Conservation (phyloP, 768 basidiomycete genomes). For the Tulasnella sp. region DNA sequence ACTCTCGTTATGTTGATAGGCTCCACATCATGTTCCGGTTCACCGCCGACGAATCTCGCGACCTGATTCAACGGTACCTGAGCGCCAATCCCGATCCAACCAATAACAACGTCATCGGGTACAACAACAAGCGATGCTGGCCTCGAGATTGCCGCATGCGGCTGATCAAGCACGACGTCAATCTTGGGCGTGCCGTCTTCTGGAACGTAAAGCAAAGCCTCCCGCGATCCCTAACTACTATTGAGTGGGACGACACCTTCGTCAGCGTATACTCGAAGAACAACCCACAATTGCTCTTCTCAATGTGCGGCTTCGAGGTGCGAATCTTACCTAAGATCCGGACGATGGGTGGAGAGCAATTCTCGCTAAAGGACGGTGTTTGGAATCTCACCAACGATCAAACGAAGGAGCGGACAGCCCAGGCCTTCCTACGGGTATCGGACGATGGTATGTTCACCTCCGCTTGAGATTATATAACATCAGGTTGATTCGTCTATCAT, state of each 20-base stretch:
- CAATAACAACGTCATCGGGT: constrained; percentile 97
- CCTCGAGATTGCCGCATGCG: constrained; percentile 98
- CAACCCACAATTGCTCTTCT: constrained; percentile 94
- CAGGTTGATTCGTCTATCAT: no score
- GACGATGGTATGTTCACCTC: constrained; percentile 82
- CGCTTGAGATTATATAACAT: no score
- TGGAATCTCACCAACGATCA: constrained; percentile 97
- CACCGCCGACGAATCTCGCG: constrained; percentile 91
- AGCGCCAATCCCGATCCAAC: constrained; percentile 97
- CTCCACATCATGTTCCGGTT: constrained; percentile 97
- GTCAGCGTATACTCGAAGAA: constrained; percentile 95
- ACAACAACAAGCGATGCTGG: constrained; percentile 99
- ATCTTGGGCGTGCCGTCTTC: constrained; percentile 93
- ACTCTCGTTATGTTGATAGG: constrained; percentile 92
- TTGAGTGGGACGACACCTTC: constrained; percentile 98
- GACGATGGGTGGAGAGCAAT: constrained; percentile 92
- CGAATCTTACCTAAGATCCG: constrained; percentile 95
- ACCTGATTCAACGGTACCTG: constrained; percentile 95
- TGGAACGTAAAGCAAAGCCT: constrained; percentile 99
- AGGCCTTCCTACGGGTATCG: constrained; percentile 95
- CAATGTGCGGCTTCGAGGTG: constrained; percentile 98
- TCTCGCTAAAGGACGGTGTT: constrained; percentile 89
- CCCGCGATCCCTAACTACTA: constrained; percentile 90
- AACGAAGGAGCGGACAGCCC: constrained; percentile 94
- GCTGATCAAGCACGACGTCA: constrained; percentile 98